Conservation (phyloP, 441 rosid species). For the Populus hybrid region DNA sequence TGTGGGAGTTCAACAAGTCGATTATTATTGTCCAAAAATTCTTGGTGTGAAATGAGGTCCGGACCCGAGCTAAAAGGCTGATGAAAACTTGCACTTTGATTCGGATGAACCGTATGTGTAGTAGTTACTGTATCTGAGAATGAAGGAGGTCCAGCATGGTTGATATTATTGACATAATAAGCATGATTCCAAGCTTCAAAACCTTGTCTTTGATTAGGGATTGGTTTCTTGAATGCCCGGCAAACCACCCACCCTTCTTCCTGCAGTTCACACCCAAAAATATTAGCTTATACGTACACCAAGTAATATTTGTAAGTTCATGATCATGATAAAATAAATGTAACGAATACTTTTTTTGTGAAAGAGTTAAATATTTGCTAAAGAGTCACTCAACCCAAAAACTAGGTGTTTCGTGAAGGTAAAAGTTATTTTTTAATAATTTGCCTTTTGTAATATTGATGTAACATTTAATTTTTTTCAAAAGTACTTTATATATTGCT, state of each 20-base stretch:
- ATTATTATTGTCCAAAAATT: conserved; percentile 26
- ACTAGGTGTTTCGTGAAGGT: no score
- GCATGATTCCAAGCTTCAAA: conserved; percentile 61
- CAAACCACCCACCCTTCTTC: conserved; percentile 99
- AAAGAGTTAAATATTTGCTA: no score
- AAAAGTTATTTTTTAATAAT: neutral
- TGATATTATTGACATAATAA: conserved; percentile 33
- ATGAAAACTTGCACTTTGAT: conserved; percentile 31
- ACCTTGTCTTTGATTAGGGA: conserved; percentile 65
- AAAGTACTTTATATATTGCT: no score
- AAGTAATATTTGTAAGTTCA: neutral
- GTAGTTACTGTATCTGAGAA: conserved; percentile 26
- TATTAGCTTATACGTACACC: neutral
- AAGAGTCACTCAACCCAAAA: no score
- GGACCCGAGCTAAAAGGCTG: conserved; percentile 24
- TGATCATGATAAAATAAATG: no score
- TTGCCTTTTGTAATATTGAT: neutral
- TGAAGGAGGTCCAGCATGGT: conserved; percentile 27
- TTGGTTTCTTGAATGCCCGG: conserved; percentile 86
- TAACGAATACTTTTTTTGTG: neutral
- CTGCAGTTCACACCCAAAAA: conserved; percentile 31
- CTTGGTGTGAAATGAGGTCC: conserved; percentile 23
- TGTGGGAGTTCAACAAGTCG: conserved; percentile 61
- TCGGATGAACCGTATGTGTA: conserved; percentile 21
- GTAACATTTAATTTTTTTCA: neutral